Base-by-base conservation (phyloP, 306 rosid genomes). In the Vicia villosa region DNA sequence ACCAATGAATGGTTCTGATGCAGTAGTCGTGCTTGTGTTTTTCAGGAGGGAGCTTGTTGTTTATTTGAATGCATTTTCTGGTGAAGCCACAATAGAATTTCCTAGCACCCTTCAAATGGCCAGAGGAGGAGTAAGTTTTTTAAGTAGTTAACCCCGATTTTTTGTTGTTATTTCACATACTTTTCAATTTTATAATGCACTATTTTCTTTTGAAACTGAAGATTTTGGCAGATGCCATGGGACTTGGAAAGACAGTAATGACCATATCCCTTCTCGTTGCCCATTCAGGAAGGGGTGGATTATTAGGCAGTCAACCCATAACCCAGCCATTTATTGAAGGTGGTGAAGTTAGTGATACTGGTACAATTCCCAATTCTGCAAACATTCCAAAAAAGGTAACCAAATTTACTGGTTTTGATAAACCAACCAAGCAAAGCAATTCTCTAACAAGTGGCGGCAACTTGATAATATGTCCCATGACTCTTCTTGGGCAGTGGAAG, bases 191-290 rank as follows among this genome's bases (percentile, higher is more conserved):
- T 68, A 46, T 70, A 67, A 49, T 80, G 38, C 57, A 52, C 61
- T 80, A 73, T 77, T 78, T 63, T 58, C 22, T 72, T 41, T 24
- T 76, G 70, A 73, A 77, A 77, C 72, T 72, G 80, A 85, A 93
- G 98, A 90, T 93, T 82, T 82, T 93, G 77, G 98, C 97, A 72
- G 98, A 93, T 90, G 86, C 97, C 68, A 93, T 93, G 98, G 98
- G 98, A 66, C 86, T 93, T 65, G 98, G 98, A 73, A 93, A 93
- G 90, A 93, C 98, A 64, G 84, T 93, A 55, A 93, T 93, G 98
- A 90, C 97, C 74, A 88, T 93, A 82, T 78, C 96, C 22, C 96
- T 92, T 77, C 96, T 92, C 70, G 81, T 85, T 71, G 80, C 91
- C 59, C 84, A 82, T 82, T 86, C 89, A 63, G 87, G 83, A 69